Evolutionary conservation across 2,329 filamentous ascomycete species (phyloP).

Genomic region (Cladophialophora carrionii): DNA sequence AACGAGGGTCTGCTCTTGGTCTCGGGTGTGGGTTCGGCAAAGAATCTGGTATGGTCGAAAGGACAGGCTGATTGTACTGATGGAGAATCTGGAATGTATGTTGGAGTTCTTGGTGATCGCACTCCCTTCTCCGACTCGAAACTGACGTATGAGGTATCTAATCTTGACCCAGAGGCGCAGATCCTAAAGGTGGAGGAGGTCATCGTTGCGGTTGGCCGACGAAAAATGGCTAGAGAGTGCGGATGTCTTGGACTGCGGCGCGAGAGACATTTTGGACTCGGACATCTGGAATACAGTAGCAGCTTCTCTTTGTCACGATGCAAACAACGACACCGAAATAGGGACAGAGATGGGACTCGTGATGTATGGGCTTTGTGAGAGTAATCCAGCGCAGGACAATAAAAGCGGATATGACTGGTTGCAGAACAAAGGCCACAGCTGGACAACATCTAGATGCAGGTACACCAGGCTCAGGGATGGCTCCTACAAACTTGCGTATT

Average conservation of each 20-base stretch:
- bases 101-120: constrained; percentile 34
- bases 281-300: constrained; percentile 8
- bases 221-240: background rate
- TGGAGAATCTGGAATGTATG: constrained; percentile 27
- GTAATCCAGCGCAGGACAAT: constrained; percentile 4
- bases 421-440: constrained; percentile 11
- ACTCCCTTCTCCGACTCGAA: constrained; percentile 21
- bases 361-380: background rate
- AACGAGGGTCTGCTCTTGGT: background rate
- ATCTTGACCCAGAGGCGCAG: constrained; percentile 4
- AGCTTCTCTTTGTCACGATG: constrained; percentile 16
- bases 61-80: constrained; percentile 15
- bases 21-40: background rate
- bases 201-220: background rate
- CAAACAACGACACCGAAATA: constrained; percentile 14
- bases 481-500: background rate
- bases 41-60: constrained; percentile 25
- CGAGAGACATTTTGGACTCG: background rate
- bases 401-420: constrained; percentile 1
- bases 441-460: background rate
- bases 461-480: background rate
- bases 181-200: background rate
- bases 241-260: background rate
- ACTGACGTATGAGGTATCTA: constrained; percentile 23
- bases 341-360: background rate